A percentile compares a stretch with the other conserved stretches of the same genome.
Evolutionary conservation across 495 filamentous ascomycete genomes (phyloP).

Genomic region (Tuber calosporum): DNA sequence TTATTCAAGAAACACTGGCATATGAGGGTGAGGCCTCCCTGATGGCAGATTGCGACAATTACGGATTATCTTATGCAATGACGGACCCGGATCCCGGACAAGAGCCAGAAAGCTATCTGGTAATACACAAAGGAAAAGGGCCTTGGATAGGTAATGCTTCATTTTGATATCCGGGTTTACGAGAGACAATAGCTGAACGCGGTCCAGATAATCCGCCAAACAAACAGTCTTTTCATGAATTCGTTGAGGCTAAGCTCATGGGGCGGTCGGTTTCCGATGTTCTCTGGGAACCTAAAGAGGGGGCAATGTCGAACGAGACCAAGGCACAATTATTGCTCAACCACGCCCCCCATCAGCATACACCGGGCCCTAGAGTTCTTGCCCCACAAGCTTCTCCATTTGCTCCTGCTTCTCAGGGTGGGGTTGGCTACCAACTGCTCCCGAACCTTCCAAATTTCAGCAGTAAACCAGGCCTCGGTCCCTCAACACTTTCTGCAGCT

Average conservation of each 20-base stretch:
- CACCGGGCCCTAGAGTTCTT: background rate
- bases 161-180: background rate
- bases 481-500: background rate
- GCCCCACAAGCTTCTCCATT: background rate
- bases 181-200: background rate
- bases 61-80: slow-evolving; percentile 17
- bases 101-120: slow-evolving; percentile 1
- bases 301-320: background rate
- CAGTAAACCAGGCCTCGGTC: background rate
- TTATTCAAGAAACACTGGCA: slow-evolving; percentile 30
- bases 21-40: slow-evolving; percentile 30
- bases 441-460: background rate
- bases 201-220: background rate
- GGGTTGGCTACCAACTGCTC: background rate
- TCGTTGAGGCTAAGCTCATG: slow-evolving; percentile 30
- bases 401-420: background rate
- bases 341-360: background rate
- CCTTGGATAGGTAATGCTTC: slow-evolving; percentile 1
- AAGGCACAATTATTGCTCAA: background rate
- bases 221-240: slow-evolving; percentile 29
- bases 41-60: slow-evolving; percentile 30
- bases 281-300: slow-evolving; percentile 19
- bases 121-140: background rate
- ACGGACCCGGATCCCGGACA: slow-evolving; percentile 1
- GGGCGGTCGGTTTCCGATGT: slow-evolving; percentile 32